A percentile compares a stretch with the other conserved stretches of the same genome.
These are phyloP conservation scores for Termitomyces sp. DNA, from an alignment of 1,284 basidiomycete genomes.

Conservation along the genomic window DNA sequence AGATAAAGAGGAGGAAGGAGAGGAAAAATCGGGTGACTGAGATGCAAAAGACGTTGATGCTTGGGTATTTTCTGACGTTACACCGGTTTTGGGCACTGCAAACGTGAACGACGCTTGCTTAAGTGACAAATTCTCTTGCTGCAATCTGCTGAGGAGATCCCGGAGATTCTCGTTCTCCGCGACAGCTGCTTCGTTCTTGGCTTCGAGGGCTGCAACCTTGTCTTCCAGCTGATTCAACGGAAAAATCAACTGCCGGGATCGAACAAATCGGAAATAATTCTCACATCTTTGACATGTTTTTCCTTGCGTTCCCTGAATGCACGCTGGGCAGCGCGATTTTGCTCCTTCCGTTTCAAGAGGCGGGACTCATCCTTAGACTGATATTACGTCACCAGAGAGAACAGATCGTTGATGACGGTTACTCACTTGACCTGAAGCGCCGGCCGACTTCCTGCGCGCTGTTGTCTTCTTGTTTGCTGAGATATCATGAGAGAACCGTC, in stretches of 20 bases:
- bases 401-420: constrained; percentile 7
- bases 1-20: constrained; percentile 22
- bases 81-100: constrained; percentile 46
- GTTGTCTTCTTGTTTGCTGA: constrained; percentile 28
- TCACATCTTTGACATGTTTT: constrained; percentile 83
- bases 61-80: constrained; percentile 20
- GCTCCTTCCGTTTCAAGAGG: constrained; percentile 78
- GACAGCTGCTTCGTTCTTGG: constrained; percentile 61
- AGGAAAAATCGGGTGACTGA: constrained; percentile 22
- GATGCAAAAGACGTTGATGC: constrained; percentile 24
- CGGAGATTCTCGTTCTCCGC: constrained; percentile 76
- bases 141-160: constrained; percentile 71
- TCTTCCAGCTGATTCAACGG: constrained; percentile 62
- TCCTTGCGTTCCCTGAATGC: constrained; percentile 86
- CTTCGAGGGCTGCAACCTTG: constrained; percentile 73
- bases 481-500: constrained; percentile 3
- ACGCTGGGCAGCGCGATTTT: constrained; percentile 81
- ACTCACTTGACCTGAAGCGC: constrained; percentile 30
- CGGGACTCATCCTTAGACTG: constrained; percentile 61
- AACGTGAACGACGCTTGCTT: constrained; percentile 76
- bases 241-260: constrained; percentile 13
- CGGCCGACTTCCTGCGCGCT: constrained; percentile 31
- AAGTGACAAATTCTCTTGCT: constrained; percentile 71
- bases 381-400: constrained; percentile 13
- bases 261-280: constrained; percentile 24